Evolutionary conservation across 2,329 filamentous ascomycete genomes (phyloP).

Genomic region (Herpotrichia juniperi): DNA sequence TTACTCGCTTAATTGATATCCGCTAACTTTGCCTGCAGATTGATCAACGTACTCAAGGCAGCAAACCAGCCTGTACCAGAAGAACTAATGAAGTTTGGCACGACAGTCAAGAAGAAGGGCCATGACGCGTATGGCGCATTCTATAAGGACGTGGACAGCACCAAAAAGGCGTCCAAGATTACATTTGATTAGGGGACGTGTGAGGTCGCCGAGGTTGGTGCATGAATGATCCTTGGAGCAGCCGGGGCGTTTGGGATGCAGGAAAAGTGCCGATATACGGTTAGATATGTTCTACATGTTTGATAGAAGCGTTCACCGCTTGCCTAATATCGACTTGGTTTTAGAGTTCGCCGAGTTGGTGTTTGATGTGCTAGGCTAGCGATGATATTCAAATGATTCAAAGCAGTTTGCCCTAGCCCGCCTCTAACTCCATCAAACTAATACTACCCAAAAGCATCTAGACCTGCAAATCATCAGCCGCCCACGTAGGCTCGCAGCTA

Average conservation of each 20-base stretch:
- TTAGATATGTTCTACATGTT: neutral
- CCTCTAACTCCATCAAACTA: too few relatives aligned
- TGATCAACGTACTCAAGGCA: constrained; percentile 95
- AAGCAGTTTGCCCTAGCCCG: too few relatives aligned
- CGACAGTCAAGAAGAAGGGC: constrained; percentile 98
- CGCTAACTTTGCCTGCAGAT: constrained; percentile 51
- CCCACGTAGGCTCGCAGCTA: too few relatives aligned
- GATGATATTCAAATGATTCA: too few relatives aligned
- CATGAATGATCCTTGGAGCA: constrained; percentile 8
- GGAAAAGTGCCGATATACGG: neutral
- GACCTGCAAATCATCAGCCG: too few relatives aligned
- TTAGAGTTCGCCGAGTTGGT: neutral
- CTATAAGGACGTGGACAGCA: constrained; percentile 87
- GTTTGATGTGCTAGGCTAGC: too few relatives aligned
- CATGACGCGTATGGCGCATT: constrained; percentile 96
- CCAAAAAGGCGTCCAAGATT: constrained; percentile 87
- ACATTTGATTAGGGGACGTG: constrained; percentile 69
- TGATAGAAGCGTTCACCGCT: too few relatives aligned
- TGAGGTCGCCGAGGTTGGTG: constrained; percentile 24
- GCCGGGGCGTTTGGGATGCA: constrained; percentile 4
- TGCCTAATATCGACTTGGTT: too few relatives aligned
- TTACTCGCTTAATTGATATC: constrained; percentile 6
- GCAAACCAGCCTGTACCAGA: constrained; percentile 91
- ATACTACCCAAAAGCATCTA: too few relatives aligned
- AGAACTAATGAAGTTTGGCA: constrained; percentile 91